Evolutionary conservation across 2,329 filamentous ascomycete genomes (phyloP).

Genomic region (Pseudopithomyces maydicus): DNA sequence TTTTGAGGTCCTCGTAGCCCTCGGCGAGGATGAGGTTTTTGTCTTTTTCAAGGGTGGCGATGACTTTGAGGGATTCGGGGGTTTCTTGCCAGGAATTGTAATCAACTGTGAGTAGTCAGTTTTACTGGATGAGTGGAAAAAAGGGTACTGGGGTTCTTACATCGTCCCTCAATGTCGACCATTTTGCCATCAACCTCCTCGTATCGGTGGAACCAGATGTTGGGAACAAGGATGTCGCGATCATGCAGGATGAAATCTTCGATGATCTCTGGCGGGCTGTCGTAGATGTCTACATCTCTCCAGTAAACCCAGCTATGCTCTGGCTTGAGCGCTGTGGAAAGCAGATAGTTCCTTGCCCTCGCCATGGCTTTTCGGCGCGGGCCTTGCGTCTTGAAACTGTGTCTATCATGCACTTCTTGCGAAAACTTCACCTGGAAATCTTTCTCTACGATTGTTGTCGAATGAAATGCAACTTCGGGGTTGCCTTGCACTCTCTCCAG

Average conservation of each 20-base stretch:
- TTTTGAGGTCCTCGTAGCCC: constrained; percentile 93
- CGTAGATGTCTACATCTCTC: constrained; percentile 95
- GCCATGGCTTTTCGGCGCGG: constrained; percentile 91
- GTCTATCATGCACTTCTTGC: constrained; percentile 81
- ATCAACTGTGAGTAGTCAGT: constrained; percentile 68
- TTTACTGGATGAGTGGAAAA: background rate
- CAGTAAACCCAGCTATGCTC: constrained; percentile 99
- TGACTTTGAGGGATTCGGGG: constrained; percentile 77
- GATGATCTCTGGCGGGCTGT: constrained; percentile 83
- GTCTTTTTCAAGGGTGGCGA: constrained; percentile 75
- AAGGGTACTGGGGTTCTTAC: constrained; percentile 57
- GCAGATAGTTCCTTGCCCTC: constrained; percentile 87
- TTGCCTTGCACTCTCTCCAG: constrained; percentile 85
- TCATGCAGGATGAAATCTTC: constrained; percentile 97
- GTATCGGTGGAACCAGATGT: constrained; percentile 97
- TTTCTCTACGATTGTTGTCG: constrained; percentile 85
- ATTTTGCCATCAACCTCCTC: constrained; percentile 65
- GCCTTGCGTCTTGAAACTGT: constrained; percentile 85
- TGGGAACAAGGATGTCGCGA: constrained; percentile 89
- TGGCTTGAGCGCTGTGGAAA: constrained; percentile 81
- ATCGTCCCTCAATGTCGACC: constrained; percentile 89
- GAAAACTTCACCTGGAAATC: constrained; percentile 79
- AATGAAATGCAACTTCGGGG: constrained; percentile 80
- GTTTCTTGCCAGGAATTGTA: constrained; percentile 99
- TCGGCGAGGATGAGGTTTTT: constrained; percentile 88